These are phyloP conservation scores for Phylloporus arenicola DNA, from an alignment of 768 basidiomycete genomes.

Conservation along the genomic window DNA sequence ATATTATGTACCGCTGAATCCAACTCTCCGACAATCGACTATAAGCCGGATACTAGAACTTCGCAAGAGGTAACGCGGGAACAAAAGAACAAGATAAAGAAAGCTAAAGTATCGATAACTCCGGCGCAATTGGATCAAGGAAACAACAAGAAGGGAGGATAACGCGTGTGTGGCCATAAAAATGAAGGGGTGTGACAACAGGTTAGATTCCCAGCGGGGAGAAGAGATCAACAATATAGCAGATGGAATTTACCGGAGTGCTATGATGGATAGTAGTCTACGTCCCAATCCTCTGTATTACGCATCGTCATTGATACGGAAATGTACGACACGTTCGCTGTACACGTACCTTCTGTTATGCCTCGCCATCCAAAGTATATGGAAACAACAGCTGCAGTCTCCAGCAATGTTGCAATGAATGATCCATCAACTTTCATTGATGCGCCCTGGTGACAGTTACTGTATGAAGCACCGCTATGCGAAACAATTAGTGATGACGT, in stretches of 20 bases:
- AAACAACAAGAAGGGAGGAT: not conserved
- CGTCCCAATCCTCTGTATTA: constrained; percentile 44
- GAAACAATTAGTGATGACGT: constrained; percentile 23
- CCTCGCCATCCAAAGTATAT: constrained; percentile 80
- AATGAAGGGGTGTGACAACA: constrained; percentile 4
- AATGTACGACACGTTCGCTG: not conserved
- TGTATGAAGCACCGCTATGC: constrained; percentile 6
- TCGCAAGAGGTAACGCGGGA: constrained; percentile 4
- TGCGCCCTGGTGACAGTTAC: constrained; percentile 43
- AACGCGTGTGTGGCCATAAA: not conserved
- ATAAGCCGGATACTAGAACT: not conserved
- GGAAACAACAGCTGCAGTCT: constrained; percentile 64
- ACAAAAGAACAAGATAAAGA: not conserved
- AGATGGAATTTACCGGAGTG: constrained; percentile 7
- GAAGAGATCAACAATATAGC: constrained; percentile 9
- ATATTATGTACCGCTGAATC: constrained; percentile 4
- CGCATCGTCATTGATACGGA: constrained; percentile 1
- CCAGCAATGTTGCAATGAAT: constrained; percentile 80
- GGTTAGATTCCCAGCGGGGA: constrained; percentile 1
- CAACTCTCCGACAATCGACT: constrained; percentile 2
- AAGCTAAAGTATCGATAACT: constrained; percentile 1
- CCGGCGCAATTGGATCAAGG: not conserved
- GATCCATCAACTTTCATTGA: constrained; percentile 74
- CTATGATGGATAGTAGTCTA: constrained; percentile 43
- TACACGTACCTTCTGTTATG: constrained; percentile 75